phyloP scores from a whole-genome alignment of 306 rosid genomes.

The Lagenaria siceraria region DNA sequence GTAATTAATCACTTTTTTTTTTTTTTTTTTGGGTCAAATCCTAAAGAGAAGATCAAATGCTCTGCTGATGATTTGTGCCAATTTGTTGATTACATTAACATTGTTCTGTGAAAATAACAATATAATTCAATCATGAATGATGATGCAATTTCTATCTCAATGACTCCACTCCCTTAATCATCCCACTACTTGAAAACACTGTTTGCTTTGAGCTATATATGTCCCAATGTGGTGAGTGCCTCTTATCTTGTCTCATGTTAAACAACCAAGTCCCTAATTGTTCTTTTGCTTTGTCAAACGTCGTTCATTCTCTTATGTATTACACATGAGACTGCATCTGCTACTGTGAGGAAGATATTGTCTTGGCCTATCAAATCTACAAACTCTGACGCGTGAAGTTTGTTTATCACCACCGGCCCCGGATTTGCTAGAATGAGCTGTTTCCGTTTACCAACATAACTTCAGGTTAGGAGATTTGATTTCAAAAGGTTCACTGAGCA shows the following conservation, averaged over 20 bases:
- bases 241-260: not conserved
- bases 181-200: not conserved
- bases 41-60: not conserved
- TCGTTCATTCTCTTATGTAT: constrained; percentile 46
- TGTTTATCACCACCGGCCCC: constrained; percentile 72
- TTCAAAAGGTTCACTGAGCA: not conserved
- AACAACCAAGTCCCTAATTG: not conserved
- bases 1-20: not conserved
- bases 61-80: not conserved
- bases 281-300: constrained; percentile 16
- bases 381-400: constrained; percentile 58
- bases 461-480: not conserved
- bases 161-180: not conserved
- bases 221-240: not conserved
- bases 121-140: not conserved
- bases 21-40: not conserved
- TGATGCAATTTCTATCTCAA: not conserved
- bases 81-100: not conserved
- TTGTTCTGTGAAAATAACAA: not conserved
- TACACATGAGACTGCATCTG: constrained; percentile 67
- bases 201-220: not conserved
- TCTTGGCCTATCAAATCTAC: constrained; percentile 52
- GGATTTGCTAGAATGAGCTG: constrained; percentile 96
- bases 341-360: constrained; percentile 76
- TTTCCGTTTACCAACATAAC: not conserved